These are phyloP conservation scores for Vitis rotundifolia DNA, from an alignment of 164 flowering plant species.

Conservation along the genomic window DNA sequence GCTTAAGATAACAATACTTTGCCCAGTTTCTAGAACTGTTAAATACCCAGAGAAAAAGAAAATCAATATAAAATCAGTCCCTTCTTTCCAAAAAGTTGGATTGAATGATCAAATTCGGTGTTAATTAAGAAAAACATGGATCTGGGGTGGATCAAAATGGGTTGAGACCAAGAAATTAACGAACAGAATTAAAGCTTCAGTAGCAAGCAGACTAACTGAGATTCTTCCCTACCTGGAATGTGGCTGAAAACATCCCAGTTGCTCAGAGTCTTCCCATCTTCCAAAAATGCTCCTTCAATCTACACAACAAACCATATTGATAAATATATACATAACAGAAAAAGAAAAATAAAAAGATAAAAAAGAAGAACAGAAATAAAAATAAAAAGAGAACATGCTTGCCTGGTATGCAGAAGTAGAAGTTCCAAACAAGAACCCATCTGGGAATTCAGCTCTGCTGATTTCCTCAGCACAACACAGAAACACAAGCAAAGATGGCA, in stretches of 20 bases:
- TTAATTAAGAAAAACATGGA: too few species aligned
- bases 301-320: background rate
- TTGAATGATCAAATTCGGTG: too few species aligned
- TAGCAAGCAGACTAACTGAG: too few species aligned
- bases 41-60: background rate
- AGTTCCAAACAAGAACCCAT: conserved; percentile 41
- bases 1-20: too few species aligned
- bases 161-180: too few species aligned
- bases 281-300: conserved; percentile 40
- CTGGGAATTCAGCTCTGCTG: conserved; percentile 31
- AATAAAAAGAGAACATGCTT: background rate
- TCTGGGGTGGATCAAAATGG: too few species aligned
- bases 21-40: too few species aligned
- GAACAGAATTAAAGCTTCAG: too few species aligned
- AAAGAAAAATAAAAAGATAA: background rate
- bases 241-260: conserved; percentile 40
- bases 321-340: too few species aligned
- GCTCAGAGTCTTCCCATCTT: conserved; percentile 28
- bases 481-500: too few species aligned
- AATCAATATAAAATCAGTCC: background rate
- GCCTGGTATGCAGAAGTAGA: conserved; percentile 46
- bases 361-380: background rate
- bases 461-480: conserved; percentile 10
- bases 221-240: conserved; percentile 15
- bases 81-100: conserved; percentile 4